Base-by-base conservation (phyloP, 78 protist genomes). In the Dictyostelium capitatum region DNA sequence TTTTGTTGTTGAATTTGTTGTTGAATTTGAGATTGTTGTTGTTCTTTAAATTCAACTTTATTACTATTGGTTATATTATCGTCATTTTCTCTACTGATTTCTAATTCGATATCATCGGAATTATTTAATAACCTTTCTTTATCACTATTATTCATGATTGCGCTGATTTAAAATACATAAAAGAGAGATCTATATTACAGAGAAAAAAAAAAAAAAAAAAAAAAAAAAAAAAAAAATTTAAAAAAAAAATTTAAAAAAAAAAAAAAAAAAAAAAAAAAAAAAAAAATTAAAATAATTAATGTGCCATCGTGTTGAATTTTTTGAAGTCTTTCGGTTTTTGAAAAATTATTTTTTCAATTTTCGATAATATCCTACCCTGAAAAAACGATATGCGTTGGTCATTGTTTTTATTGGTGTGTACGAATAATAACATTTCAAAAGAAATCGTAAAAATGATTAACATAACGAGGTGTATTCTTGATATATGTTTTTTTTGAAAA, bases 1-100 rank as follows among this genome's bases (percentile, higher is more conserved):
- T 62, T 62, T 62, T 62, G 72, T 62, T 62, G 72, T 59, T 53
- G 69, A 59, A 23, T 19, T 59, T 59, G 69, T 23, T 59, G 69
- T 19, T 59, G 69, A 59, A n/a, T 62, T n/a, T 62, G 72, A 2
- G 14, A 4, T 7, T 62, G 72, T n/a, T 25, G 72, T 59, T 59
- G 69, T 9, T 25, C 30, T 28, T 5, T 62, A 23, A 62, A 28
- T 62, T 62, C 37, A n/a, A 15, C 12, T 14, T 41, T 70, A 17
- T 41, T 4, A 5, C 47, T 70, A 7, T 17, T 37, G 41, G 41
- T 9, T 15, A 43, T 41, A 14, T 25, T 23, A 70, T 41, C n/a
- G 4, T 70, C 78, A 41, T 70, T 37, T 37, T 41, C 51, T 6
- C 9, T 41, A 19, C 15, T 25, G 19, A 41, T 70, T 41, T 70